Evolutionary conservation across 495 filamentous ascomycete species (phyloP).

Genomic region (Penicillium arizonense): DNA sequence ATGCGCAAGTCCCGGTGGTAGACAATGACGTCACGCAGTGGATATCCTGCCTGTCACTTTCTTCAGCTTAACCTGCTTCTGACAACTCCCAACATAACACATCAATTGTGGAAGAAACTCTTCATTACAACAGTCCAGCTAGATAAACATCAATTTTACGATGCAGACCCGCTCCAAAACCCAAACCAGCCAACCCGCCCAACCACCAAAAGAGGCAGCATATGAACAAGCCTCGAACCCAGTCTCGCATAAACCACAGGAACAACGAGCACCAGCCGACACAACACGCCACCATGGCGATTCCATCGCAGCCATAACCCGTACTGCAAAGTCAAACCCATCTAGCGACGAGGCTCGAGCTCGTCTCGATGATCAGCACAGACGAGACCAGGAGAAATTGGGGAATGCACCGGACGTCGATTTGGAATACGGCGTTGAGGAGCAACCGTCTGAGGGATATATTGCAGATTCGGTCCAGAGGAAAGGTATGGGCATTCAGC

Average conservation of each 20-base stretch:
- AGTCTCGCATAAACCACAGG: constrained; percentile 43
- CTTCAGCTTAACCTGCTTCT: background rate
- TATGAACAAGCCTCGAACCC: constrained; percentile 52
- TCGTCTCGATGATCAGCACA: constrained; percentile 14
- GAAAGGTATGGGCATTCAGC: constrained; percentile 32
- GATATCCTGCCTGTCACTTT: background rate
- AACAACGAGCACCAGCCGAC: constrained; percentile 37
- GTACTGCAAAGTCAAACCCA: constrained; percentile 38
- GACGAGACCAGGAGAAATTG: constrained; percentile 12
- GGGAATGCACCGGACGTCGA: constrained; percentile 29
- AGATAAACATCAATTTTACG: background rate
- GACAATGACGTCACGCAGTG: constrained; percentile 20
- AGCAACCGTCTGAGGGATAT: constrained; percentile 51
- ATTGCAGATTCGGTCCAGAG: constrained; percentile 49
- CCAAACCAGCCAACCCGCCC: constrained; percentile 26
- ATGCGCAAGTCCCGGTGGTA: background rate
- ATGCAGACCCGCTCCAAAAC: constrained; percentile 18
- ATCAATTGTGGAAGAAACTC: background rate
- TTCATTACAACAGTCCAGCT: background rate
- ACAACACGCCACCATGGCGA: constrained; percentile 29
- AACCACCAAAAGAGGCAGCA: constrained; percentile 51
- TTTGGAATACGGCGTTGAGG: constrained; percentile 56
- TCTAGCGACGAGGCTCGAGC: constrained; percentile 34
- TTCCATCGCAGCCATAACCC: constrained; percentile 34
- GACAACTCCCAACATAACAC: background rate